Base-by-base conservation (phyloP, 2,329 filamentous ascomycete genomes). In the Penicillium sp. region DNA sequence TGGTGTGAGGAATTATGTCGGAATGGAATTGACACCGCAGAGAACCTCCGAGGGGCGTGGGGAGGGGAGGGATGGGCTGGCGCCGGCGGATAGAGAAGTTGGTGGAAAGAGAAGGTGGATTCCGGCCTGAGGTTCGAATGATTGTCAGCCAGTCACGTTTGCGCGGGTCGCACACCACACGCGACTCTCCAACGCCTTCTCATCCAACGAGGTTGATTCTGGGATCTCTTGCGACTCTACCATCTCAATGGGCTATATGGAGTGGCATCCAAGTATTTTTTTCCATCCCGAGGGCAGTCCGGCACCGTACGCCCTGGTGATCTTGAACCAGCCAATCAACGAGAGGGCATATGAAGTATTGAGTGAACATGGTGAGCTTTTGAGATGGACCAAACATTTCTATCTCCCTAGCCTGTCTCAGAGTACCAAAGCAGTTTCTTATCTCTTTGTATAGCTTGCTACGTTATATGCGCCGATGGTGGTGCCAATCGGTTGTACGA, bases 381-480 rank as follows among this genome's bases (percentile, higher is more conserved):
- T 29, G 20, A 22, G 31, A 37, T 42, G 12, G 7, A 42, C 20
- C 20, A 11, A 22, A 49, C 18, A 6, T 42, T 20, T 50, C 4
- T 42, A 25, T 20, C 33, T 37, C 33, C n/a, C 22, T 53, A 48
- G 25, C 11, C 27, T 29, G 12, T 29, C 20, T 52, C n/a, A 51
- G 42, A 31, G 15, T 22, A 37, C 7, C 4, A 18, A 27, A 15
- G 50, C 11, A 23, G 15, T n/a, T 20, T 35, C 9, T 27, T 23
- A 41, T 50, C 31, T 12, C 7, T 8, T 7, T 26, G 25, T 33
- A 54, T 63, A 89, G 87, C 89, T 50, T 77, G 76, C 22, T 82
- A 87, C 58, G 84, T 83, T 23, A 81, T 97, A 51, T 96, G 92
- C 55, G 94, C 92, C 26, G 94, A 99, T 76, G 94, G 92, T 53